Evolutionary conservation across 2,329 filamentous ascomycete species (phyloP).

Genomic region (Albophoma yamanashiensis): DNA sequence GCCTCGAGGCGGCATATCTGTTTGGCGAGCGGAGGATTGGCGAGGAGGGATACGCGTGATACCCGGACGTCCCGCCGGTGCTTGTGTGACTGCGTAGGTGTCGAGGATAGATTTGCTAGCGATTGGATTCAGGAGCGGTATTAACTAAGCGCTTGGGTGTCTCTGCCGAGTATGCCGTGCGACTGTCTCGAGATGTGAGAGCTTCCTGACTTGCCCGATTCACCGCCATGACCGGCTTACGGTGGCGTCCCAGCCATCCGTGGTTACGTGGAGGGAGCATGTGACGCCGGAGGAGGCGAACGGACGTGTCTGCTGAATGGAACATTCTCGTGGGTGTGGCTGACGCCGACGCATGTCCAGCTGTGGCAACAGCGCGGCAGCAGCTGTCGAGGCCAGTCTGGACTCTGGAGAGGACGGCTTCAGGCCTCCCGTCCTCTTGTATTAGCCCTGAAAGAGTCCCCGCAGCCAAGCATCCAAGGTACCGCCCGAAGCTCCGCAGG

Average conservation of each 20-base stretch:
- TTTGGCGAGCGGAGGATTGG: conserved; percentile 55
- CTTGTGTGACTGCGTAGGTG: background rate
- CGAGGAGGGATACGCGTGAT: conserved; percentile 7
- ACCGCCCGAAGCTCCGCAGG: too few species aligned
- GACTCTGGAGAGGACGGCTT: background rate
- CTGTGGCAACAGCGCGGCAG: background rate
- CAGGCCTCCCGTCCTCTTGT: too few species aligned
- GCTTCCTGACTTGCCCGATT: background rate
- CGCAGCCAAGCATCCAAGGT: too few species aligned
- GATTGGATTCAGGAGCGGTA: background rate
- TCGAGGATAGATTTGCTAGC: background rate
- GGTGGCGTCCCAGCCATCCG: background rate
- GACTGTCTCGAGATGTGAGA: background rate
- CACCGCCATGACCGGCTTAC: background rate
- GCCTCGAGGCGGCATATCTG: conserved; percentile 79
- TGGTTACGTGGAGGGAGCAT: background rate
- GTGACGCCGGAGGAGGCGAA: background rate
- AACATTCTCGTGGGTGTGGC: conserved; percentile 1
- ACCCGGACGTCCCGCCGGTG: background rate
- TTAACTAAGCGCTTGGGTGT: background rate
- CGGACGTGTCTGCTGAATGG: background rate
- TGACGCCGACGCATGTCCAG: background rate
- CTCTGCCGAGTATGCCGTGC: background rate
- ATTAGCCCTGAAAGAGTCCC: too few species aligned
- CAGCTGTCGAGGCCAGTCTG: background rate